Percentiles rank a stretch among this genome's conserved stretches.
Conservation (phyloP, 192 early-diverging fungal species). For the Tieghemiomyces parasiticus region DNA sequence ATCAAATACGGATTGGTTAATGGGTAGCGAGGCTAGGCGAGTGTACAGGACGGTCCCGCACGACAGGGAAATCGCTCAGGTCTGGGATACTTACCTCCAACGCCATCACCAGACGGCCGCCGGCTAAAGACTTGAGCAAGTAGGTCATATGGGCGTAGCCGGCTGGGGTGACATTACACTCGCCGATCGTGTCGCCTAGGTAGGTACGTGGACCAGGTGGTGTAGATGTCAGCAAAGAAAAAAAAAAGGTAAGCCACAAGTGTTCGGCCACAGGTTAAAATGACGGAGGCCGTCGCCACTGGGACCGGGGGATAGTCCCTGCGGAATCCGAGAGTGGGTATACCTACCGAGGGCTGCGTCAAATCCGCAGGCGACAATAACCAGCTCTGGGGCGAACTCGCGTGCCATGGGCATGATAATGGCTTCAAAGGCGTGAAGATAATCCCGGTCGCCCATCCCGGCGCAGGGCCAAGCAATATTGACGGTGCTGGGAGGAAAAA, state of each 20-base stretch:
- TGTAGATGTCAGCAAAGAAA: too few relatives aligned
- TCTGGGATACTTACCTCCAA: too few relatives aligned
- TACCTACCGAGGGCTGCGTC: conserved; percentile 78
- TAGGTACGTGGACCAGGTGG: too few relatives aligned
- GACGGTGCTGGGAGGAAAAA: conserved; percentile 39
- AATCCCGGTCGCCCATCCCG: conserved; percentile 75
- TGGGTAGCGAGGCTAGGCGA: too few relatives aligned
- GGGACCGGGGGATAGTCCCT: too few relatives aligned
- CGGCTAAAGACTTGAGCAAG: conserved; percentile 51
- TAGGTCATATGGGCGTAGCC: conserved; percentile 82
- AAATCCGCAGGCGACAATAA: conserved; percentile 80
- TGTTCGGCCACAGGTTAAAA: too few relatives aligned
- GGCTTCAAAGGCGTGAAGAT: conserved; percentile 65
- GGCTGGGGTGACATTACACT: conserved; percentile 60
- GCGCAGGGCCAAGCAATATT: conserved; percentile 71
- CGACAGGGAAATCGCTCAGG: too few relatives aligned
- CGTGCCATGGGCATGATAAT: conserved; percentile 68
- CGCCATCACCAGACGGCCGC: conserved; percentile 58
- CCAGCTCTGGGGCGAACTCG: conserved; percentile 72
- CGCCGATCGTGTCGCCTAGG: conserved; percentile 73
- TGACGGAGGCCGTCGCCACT: too few relatives aligned
- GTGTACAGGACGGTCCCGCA: too few relatives aligned
- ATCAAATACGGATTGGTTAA: too few relatives aligned
- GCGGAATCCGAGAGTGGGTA: too few relatives aligned
- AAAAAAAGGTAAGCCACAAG: too few relatives aligned